Evolutionary conservation across 306 rosid genomes (phyloP), one percentile per base, ranked within the genome.

Genomic region (Argentina anserina): DNA sequence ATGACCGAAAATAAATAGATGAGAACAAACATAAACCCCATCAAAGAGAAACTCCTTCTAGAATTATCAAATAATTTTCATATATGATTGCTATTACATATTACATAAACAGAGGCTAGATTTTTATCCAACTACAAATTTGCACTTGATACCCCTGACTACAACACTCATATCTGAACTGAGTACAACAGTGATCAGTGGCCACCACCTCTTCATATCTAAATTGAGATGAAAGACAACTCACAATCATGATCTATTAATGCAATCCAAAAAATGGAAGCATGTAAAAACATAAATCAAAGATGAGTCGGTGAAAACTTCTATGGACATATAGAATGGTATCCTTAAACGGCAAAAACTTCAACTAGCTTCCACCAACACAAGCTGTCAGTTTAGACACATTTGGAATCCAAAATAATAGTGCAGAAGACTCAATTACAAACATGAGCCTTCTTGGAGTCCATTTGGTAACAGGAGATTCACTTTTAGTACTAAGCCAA

Each of bases 361-460:
- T 81, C 84, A 89, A 90, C 82, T 90, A 90, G 75, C 93, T 89
- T 68, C 87, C 97, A 33, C 88, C 97, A 33, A 83, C 97, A 56
- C 85, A 89, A 53, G 98, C 84, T 69, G 95, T 97, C 68, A 89
- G 69, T 79, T 94, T 94, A 28, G 98, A 94, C 84, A 91, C 81
- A 85, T 94, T 95, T 5, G 97, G 98, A 73, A 94, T 60, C 97
- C 96, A 94, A 75, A 94, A 94, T 79, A 97, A 88, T 52, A 91
- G 75, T 80, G 88, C 99, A 55, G 97, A 86, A 17, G 97, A 91
- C 60, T 97, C 98, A 15, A 97, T 88, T 18, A 84, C 92, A 76
- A 94, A 94, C 92, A 89, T 89, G 65, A 94, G 97, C 79, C 80
- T 89, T 80, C 97, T 95, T 0, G 97, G 96, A 63, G 95, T 96